phyloP scores from a whole-genome alignment of 768 basidiomycete genomes.

The Candolleomyces eurysporus region DNA sequence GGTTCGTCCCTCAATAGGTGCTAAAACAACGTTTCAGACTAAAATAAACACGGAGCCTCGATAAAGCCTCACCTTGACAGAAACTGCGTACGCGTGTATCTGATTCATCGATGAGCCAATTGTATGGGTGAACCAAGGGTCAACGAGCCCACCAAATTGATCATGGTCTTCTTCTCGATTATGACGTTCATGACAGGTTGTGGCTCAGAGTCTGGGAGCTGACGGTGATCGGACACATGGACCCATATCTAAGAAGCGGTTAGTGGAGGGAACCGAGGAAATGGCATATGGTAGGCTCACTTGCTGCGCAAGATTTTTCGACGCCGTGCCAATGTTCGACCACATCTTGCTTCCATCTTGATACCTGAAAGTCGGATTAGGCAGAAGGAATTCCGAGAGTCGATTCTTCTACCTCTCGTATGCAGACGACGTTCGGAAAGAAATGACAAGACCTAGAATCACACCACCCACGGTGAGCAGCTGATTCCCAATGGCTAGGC shows the following conservation, averaged over 20 bases:
- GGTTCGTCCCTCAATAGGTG: slow-evolving; percentile 58
- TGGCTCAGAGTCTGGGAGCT: slow-evolving; percentile 14
- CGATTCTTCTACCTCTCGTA: slow-evolving; percentile 43
- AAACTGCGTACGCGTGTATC: slow-evolving; percentile 59
- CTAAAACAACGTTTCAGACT: slow-evolving; percentile 19
- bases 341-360: slow-evolving; percentile 55
- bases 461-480: slow-evolving; percentile 72
- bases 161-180: slow-evolving; percentile 69
- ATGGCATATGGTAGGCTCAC: slow-evolving; percentile 20
- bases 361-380: not conserved
- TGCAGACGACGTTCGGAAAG: slow-evolving; percentile 39
- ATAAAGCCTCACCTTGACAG: slow-evolving; percentile 46
- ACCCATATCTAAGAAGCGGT: slow-evolving; percentile 41
- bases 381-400: not conserved
- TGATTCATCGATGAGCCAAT: slow-evolving; percentile 16
- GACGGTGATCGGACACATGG: slow-evolving; percentile 43
- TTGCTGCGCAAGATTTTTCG: slow-evolving; percentile 49
- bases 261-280: not conserved
- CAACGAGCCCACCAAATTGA: slow-evolving; percentile 46
- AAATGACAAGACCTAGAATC: slow-evolving; percentile 67
- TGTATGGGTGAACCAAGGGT: not conserved
- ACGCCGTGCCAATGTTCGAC: slow-evolving; percentile 52
- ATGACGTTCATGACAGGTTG: slow-evolving; percentile 35
- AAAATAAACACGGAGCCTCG: not conserved
- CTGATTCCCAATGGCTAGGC: slow-evolving; percentile 42